Evolutionary conservation across 441 rosid species (phyloP).

Genomic region (Jatropha podagrica): DNA sequence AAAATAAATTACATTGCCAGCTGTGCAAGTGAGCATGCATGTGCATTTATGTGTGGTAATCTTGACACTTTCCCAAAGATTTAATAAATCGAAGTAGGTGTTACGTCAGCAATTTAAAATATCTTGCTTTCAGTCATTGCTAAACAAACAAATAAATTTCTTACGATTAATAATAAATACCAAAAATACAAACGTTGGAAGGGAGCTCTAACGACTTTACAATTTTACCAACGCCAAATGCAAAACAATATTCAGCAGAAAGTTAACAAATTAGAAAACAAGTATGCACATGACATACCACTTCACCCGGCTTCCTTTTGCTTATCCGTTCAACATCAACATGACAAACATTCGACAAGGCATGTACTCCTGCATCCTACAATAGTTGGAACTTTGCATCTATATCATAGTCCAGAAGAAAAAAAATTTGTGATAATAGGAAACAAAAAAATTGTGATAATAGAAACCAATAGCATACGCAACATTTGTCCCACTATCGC

Average conservation of each 20-base stretch:
- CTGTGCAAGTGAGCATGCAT: neutral
- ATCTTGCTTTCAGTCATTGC: neutral
- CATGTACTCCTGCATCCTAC: constrained; percentile 99
- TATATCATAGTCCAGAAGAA: constrained; percentile 6
- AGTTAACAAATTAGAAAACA: neutral
- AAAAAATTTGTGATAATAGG: neutral
- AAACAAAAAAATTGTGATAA: neutral
- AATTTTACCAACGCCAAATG: neutral
- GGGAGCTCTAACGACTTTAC: neutral
- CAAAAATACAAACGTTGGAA: neutral
- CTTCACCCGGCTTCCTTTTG: constrained; percentile 92
- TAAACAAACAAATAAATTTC: neutral
- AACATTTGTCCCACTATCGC: neutral
- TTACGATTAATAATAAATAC: neutral
- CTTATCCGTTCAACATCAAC: constrained; percentile 88
- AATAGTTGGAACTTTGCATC: constrained; percentile 23
- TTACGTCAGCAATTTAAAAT: neutral
- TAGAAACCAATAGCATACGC: neutral
- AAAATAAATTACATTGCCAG: neutral
- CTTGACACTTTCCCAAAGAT: neutral
- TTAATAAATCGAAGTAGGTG: neutral
- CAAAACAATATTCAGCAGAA: neutral
- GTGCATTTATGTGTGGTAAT: neutral
- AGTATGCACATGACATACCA: constrained; percentile 43
- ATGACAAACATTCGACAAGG: constrained; percentile 92